Conservation (phyloP, 495 filamentous ascomycete species). For the Podospora pseudocomata region DNA sequence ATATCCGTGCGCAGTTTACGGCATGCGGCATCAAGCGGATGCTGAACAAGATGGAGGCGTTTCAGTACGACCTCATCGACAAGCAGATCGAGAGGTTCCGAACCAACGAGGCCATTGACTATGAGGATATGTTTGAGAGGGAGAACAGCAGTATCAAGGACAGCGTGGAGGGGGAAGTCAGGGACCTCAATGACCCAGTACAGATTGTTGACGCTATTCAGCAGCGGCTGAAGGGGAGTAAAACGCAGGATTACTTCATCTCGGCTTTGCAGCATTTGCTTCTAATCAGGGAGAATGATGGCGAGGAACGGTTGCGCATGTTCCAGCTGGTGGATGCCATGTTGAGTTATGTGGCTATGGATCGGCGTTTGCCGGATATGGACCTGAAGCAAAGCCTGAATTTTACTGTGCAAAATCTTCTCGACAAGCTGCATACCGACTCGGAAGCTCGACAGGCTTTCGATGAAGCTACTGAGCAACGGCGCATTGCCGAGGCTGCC, state of each 20-base stretch:
- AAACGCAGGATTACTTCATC: conserved; percentile 91
- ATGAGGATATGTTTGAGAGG: conserved; percentile 91
- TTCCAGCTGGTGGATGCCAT: conserved; percentile 98
- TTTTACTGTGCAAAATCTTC: conserved; percentile 90
- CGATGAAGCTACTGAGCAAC: conserved; percentile 83
- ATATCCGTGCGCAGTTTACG: conserved; percentile 94
- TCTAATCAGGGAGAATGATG: conserved; percentile 86
- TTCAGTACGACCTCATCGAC: conserved; percentile 97
- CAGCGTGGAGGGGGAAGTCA: conserved; percentile 82
- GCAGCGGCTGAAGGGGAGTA: conserved; percentile 74
- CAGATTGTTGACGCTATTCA: conserved; percentile 95
- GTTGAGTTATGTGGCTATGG: conserved; percentile 99
- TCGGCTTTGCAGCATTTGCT: conserved; percentile 94
- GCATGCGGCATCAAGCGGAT: conserved; percentile 95
- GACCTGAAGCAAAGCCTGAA: conserved; percentile 95
- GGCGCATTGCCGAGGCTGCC: conserved; percentile 90
- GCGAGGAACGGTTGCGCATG: conserved; percentile 89
- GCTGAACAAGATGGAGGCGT: conserved; percentile 93
- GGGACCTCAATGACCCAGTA: conserved; percentile 87
- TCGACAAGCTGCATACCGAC: conserved; percentile 95
- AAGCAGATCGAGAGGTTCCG: conserved; percentile 95
- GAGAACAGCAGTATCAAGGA: conserved; percentile 89
- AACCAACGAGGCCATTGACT: conserved; percentile 93
- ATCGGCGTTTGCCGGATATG: conserved; percentile 90
- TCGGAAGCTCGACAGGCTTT: conserved; percentile 85